A percentile compares a stretch with the other conserved stretches of the same genome.
Evolutionary conservation across 306 rosid species (phyloP).

Genomic region (Elaeagnus macrophylla): DNA sequence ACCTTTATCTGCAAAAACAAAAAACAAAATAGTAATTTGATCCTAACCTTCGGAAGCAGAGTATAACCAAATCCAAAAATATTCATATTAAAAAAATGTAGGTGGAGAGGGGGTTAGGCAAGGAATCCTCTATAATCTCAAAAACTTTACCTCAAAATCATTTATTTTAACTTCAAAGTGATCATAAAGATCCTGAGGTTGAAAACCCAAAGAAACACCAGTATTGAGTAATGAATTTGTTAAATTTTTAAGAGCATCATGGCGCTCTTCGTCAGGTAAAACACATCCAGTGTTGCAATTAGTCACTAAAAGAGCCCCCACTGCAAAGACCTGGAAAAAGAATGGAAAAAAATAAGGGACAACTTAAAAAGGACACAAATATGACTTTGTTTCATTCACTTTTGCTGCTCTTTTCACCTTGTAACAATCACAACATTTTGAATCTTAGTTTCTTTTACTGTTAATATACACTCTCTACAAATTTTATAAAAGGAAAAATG

Average conservation of each 20-base stretch:
- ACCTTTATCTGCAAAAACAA: conserved; percentile 42
- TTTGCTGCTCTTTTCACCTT: too few species aligned
- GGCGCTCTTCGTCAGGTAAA: conserved; percentile 32
- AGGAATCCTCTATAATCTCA: conserved; percentile 11
- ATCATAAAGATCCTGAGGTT: conserved; percentile 48
- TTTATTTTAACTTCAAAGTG: conserved; percentile 52
- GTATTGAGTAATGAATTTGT: conserved; percentile 31
- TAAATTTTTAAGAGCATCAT: conserved; percentile 28
- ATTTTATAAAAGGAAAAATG: too few species aligned
- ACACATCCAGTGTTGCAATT: conserved; percentile 26
- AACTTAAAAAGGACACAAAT: background rate
- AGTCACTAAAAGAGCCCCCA: conserved; percentile 37
- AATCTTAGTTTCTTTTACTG: too few species aligned
- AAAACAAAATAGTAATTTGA: too few species aligned
- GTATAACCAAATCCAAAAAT: too few species aligned
- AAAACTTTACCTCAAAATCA: conserved; percentile 57
- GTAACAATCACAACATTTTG: too few species aligned
- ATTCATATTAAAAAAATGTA: too few species aligned
- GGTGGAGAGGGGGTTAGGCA: too few species aligned
- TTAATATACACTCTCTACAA: too few species aligned
- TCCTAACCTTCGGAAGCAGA: too few species aligned
- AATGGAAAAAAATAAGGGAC: conserved; percentile 10
- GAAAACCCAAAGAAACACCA: conserved; percentile 23
- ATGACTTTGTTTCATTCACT: background rate
- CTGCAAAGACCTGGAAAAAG: conserved; percentile 45